Evolutionary conservation across 208 protist genomes (phyloP).

Genomic region (Crithidia thermophila): DNA sequence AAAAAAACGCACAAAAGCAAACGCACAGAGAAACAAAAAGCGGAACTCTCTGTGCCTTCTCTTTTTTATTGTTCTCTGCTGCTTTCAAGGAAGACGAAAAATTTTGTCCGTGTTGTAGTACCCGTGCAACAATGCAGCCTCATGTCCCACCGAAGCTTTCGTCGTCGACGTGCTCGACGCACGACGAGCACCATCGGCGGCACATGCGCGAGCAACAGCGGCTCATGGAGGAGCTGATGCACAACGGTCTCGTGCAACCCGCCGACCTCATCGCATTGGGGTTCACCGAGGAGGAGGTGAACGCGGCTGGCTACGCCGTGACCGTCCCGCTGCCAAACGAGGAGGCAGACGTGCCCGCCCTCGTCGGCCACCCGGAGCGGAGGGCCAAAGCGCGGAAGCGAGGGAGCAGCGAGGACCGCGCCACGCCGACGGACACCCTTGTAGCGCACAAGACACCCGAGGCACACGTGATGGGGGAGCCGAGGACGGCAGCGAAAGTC

Average conservation of each 20-base stretch:
- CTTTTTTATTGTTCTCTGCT: too few species aligned
- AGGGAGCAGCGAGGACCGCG: neutral
- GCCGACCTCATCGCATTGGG: constrained; percentile 36
- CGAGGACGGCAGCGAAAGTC: neutral
- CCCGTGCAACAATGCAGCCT: too few species aligned
- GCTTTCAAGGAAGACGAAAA: too few species aligned
- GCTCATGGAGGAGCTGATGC: constrained; percentile 39
- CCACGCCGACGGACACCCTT: neutral
- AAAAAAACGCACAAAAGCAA: too few species aligned
- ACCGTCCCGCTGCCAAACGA: neutral
- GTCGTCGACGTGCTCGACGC: neutral
- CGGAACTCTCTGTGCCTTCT: too few species aligned
- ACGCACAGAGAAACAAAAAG: too few species aligned
- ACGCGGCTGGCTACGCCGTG: constrained; percentile 4
- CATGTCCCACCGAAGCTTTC: too few species aligned
- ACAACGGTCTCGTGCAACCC: constrained; percentile 28
- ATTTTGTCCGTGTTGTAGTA: too few species aligned
- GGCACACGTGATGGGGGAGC: neutral
- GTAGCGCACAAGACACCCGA: too few species aligned
- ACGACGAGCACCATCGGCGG: neutral
- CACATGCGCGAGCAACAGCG: constrained; percentile 27
- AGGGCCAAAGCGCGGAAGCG: too few species aligned
- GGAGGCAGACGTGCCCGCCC: constrained; percentile 6
- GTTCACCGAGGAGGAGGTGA: constrained; percentile 38
- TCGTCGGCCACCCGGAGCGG: too few species aligned